phyloP scores from a whole-genome alignment of 352 stramenopile species.

The Peronospora destructor region DNA sequence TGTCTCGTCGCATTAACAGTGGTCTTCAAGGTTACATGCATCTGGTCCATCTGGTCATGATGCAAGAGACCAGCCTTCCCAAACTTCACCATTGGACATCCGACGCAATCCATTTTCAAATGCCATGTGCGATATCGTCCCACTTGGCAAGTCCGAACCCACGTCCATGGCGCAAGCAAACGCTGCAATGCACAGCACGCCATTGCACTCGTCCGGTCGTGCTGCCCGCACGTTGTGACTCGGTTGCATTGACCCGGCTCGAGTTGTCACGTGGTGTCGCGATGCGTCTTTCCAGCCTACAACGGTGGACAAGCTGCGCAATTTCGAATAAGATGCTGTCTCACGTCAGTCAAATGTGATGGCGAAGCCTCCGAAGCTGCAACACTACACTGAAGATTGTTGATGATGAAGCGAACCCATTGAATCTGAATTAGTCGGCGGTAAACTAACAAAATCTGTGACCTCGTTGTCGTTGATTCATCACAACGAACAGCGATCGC shows the following conservation, averaged over 20 bases:
- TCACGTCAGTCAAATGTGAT: neutral
- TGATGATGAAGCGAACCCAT: neutral
- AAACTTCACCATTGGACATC: slow-evolving; percentile 3
- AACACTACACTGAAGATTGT: neutral
- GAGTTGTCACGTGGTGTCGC: slow-evolving; percentile 1
- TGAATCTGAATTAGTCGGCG: neutral
- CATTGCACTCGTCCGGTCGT: slow-evolving; percentile 10
- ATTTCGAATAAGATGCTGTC: neutral
- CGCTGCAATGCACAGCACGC: slow-evolving; percentile 12
- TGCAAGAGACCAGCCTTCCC: neutral
- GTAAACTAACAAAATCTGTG: neutral
- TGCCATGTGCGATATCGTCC: slow-evolving; percentile 1
- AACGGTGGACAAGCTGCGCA: neutral
- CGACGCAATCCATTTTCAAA: neutral
- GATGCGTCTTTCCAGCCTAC: slow-evolving; percentile 10
- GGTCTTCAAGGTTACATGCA: too few species aligned
- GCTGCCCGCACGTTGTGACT: too few species aligned
- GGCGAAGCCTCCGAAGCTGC: neutral
- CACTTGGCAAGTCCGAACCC: slow-evolving; percentile 10
- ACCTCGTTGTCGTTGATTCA: too few species aligned
- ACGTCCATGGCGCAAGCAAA: slow-evolving; percentile 8
- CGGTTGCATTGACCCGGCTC: too few species aligned
- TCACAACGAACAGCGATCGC: too few species aligned
- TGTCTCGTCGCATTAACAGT: too few species aligned
- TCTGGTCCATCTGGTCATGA: too few species aligned